Base-by-base conservation (phyloP, 2,329 filamentous ascomycete genomes). In the Fusarium dimerum region DNA sequence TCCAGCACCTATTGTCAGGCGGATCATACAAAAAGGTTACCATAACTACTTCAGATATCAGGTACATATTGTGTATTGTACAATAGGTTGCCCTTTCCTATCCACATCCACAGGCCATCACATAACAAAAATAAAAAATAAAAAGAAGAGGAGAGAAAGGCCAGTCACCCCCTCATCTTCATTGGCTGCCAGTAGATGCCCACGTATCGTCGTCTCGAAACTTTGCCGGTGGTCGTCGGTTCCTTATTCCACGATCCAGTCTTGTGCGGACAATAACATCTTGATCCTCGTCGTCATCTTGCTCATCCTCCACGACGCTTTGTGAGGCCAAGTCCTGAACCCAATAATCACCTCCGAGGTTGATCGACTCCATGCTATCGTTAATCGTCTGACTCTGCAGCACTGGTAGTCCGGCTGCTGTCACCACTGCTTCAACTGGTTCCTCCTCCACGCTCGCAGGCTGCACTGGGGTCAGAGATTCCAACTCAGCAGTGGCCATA, bases 181-280 rank as follows among this genome's bases (percentile, higher is more conserved):
- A 57, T 40, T 56, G 54, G 20, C 55, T 61, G 16, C 43, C 51
- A 15, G 43, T 44, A 15, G 32, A 36, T 20, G 54, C 47, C 48
- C 55, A 51, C 34, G 42, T 30, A 7, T 71, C 70, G 16, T 67
- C 70, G 18, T 73, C 70, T 34, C 69, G 62, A 50, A 72, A 68
- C 43, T 74, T 74, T 9, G 69, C 68, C 3, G 72, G 70, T 43
- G 59, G 64, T 17, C 72, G 66, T 39, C 72, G 66, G 26, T 64
- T 68, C 47, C 71, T 65, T 20, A 55, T 52, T 16, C 60, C 62
- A 40, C 69, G 60, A 32, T 66, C 63, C 42, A 57, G 56, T 20
- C 61, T 57, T 43, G 62, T 58, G 46, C 65, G 61, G 13, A 70
- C 52, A 17, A 71, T 52, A 30, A 68, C 64, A 32, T 72, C 68